A percentile compares a stretch with the other conserved stretches of the same genome.
Evolutionary conservation across 2,329 filamentous ascomycete genomes (phyloP).

Genomic region (Apiospora pterosperma): DNA sequence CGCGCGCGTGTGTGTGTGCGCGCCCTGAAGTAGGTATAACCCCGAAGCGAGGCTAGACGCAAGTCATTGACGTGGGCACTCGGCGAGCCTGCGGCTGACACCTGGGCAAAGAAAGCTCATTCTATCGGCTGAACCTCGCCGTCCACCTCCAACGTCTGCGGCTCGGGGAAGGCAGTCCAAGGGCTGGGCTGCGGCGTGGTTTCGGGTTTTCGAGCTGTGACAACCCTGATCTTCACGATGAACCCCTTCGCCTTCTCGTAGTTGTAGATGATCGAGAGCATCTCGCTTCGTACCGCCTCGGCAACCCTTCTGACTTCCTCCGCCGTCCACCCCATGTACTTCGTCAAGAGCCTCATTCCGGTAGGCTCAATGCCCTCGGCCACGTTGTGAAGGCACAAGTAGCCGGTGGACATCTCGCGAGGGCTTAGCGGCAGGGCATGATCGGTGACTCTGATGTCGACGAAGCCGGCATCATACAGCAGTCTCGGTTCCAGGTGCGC

Average conservation of each 20-base stretch:
- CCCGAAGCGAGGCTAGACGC: neutral
- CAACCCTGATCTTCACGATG: conserved; percentile 43
- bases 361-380: conserved; percentile 48
- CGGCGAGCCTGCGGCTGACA: neutral
- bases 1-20: no score
- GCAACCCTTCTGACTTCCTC: conserved; percentile 45
- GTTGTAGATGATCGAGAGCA: conserved; percentile 39
- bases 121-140: neutral
- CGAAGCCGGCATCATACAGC: conserved; percentile 47
- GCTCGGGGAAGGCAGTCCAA: neutral
- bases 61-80: neutral
- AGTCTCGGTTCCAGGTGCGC: conserved; percentile 42
- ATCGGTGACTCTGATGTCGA: conserved; percentile 45
- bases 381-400: conserved; percentile 51
- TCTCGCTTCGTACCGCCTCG: conserved; percentile 30
- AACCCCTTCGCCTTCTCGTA: conserved; percentile 39
- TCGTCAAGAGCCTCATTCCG: conserved; percentile 48
- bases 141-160: neutral
- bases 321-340: conserved; percentile 49
- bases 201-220: conserved; percentile 48
- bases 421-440: conserved; percentile 46
- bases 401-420: conserved; percentile 43
- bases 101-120: neutral
- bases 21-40: no score
- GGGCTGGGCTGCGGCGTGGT: neutral